Base-by-base conservation (phyloP, 768 basidiomycete species). In the Rhizopogon sp. region DNA sequence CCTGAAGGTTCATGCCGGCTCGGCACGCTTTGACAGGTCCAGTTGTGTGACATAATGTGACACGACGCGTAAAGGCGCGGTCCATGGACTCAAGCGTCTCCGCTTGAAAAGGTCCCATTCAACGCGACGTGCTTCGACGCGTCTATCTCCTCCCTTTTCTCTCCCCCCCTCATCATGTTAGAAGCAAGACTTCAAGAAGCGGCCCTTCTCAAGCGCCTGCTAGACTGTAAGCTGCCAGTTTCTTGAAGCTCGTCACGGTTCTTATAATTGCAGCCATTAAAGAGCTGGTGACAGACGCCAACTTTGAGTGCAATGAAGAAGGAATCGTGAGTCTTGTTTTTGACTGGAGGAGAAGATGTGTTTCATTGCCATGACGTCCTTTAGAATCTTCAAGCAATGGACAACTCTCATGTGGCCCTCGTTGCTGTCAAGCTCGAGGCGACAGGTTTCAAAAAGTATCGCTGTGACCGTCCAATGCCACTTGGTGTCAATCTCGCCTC, bases 361-460 rank as follows among this genome's bases (percentile, higher is more conserved):
- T 39, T 14, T 29, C 17, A 20, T 39, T 25, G 14, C 43, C 14
- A 22, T 25, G 14, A 28, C 8, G 8, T 14, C 1, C 20, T n/a
- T 5, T 57, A 86, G 85, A 83, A 83, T 53, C 81, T 99, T 5
- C 96, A 98, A 76, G 97, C 96, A 3, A 99, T 98, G 96, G 97
- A 98, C 76, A 98, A 98, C 80, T 97, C 96, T 2, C 96, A 98
- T 72, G 96, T 99, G 64, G 97, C 96, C 1, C 89, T 98, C 61
- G 96, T 99, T 40, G 77, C 92, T 7, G 93, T 97, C 45, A 81
- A 88, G 58, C 81, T 99, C 31, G 75, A 87, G 40, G 81, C 84
- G 1, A 74, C 80, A 0, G 92, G 91, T 33, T 98, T 99, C 80
- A 79, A 83, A 62, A 76, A 79, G 51, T 99, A 88, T 72, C 87